Base-by-base conservation (phyloP, 2,329 filamentous ascomycete genomes). In the Fusarium circinatum region DNA sequence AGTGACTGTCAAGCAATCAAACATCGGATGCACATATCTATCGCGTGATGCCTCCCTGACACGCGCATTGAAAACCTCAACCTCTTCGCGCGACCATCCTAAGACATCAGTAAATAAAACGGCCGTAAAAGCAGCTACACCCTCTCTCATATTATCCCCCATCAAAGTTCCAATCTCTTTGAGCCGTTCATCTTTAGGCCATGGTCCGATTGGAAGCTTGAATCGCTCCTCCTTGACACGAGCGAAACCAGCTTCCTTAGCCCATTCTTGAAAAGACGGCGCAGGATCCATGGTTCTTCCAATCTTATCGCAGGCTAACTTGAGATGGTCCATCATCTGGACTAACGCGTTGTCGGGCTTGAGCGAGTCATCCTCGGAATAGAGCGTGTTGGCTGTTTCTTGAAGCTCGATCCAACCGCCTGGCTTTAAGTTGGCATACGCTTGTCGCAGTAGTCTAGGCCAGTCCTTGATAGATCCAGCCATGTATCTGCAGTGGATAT, bases 391-490 rank as follows among this genome's bases (percentile, higher is more conserved):
- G 56, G 82, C 80, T 26, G 84, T 78, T 55, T 86, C 85, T 13
- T 85, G 83, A 34, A 85, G 80, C 70, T 87, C 85, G 26, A 87
- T 78, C 82, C 84, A 86, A 26, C 84, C 85, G 36, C 86, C 86
- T 0, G 86, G 85, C 30, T 81, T 83, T 4, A 88, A 78, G 70
- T 85, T 82, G 20, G 55, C 65, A 57, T 79, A 78, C 3, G 74
- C 74, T 41, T 80, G 78, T 7, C 64, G 63, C 1, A 80, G n/a
- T 1, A 80, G 61, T 12, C 73, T 57, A 0, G 79, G 73, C 78
- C 78, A 80, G 62, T 82, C 75, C 39, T 78, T 79, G 62, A 84
- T 80, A 17, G 80, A 78, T 3, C 80, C 82, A 7, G 78, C 76
- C 71, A 84, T 79, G 42, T 79, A 81, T 2, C 82, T 77, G 26